A percentile compares a stretch with the other conserved stretches of the same genome.
phyloP scores from a whole-genome alignment of 768 basidiomycete genomes.

The Russula vinacea region DNA sequence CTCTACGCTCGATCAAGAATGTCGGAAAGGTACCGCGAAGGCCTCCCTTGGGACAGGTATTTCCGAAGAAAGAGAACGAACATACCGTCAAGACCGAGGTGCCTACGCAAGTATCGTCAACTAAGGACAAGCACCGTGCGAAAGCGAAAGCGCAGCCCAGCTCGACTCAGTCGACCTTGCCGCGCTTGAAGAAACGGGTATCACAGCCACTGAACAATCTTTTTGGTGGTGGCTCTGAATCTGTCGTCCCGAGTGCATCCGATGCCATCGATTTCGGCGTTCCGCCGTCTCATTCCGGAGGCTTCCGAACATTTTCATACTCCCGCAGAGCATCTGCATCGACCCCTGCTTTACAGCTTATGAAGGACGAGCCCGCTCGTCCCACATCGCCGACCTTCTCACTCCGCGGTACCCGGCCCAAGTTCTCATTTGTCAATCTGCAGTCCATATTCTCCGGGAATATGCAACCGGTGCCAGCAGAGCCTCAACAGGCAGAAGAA shows the following conservation, averaged over 20 bases:
- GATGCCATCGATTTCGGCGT: background rate
- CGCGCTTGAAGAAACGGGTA: slow-evolving; percentile 31
- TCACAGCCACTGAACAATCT: slow-evolving; percentile 35
- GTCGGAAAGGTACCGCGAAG: slow-evolving; percentile 33
- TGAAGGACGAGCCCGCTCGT: slow-evolving; percentile 9
- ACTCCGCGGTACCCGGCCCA: slow-evolving; percentile 34
- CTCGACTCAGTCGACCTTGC: slow-evolving; percentile 28
- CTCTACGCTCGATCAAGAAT: slow-evolving; percentile 40
- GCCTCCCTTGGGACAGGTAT: slow-evolving; percentile 12
- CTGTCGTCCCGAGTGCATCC: background rate
- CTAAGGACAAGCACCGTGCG: slow-evolving; percentile 14
- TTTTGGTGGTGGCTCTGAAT: slow-evolving; percentile 31
- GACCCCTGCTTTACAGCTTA: slow-evolving; percentile 22
- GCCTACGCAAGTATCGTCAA: background rate
- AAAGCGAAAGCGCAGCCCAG: slow-evolving; percentile 11
- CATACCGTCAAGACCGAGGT: background rate
- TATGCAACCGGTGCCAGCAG: slow-evolving; percentile 21
- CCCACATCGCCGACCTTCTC: slow-evolving; percentile 31
- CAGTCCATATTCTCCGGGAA: slow-evolving; percentile 35
- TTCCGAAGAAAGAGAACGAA: slow-evolving; percentile 20
- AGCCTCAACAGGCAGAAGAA: slow-evolving; percentile 8
- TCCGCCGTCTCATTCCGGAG: slow-evolving; percentile 1
- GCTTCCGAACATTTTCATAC: slow-evolving; percentile 20
- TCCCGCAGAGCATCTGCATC: slow-evolving; percentile 16
- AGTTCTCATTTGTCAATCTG: slow-evolving; percentile 38